Conservation (phyloP, 352 stramenopile genomes). For the Phytophthora sp. region DNA sequence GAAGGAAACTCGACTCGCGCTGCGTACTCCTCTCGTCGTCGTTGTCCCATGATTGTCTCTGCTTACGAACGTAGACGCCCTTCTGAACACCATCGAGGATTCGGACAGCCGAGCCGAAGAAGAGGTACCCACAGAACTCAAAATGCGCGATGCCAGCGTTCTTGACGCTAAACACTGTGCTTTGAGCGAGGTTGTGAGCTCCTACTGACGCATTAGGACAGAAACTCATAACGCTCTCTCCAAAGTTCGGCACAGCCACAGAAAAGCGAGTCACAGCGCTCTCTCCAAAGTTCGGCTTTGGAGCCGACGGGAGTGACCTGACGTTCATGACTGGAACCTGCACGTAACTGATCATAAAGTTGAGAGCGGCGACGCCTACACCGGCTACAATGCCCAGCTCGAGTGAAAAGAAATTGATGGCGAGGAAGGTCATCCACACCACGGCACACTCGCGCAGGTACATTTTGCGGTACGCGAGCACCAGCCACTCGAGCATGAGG, state of each 20-base stretch:
- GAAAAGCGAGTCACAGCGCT: slow-evolving; percentile 63
- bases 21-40: slow-evolving; percentile 24
- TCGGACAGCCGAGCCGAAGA: slow-evolving; percentile 79
- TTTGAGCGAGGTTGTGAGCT: slow-evolving; percentile 47
- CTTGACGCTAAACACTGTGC: slow-evolving; percentile 56
- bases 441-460: slow-evolving; percentile 91
- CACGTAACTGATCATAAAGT: slow-evolving; percentile 79
- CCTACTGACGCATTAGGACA: slow-evolving; percentile 33
- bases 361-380: slow-evolving; percentile 85
- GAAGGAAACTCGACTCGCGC: slow-evolving; percentile 40
- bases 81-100: slow-evolving; percentile 77
- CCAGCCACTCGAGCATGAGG: slow-evolving; percentile 97
- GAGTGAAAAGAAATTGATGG: slow-evolving; percentile 94
- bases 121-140: slow-evolving; percentile 81
- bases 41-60: background rate
- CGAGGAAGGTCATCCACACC: slow-evolving; percentile 91
- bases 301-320: slow-evolving; percentile 43
- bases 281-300: slow-evolving; percentile 40
- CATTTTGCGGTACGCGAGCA: slow-evolving; percentile 78
- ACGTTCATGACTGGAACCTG: slow-evolving; percentile 61
- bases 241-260: slow-evolving; percentile 47
- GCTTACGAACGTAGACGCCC: slow-evolving; percentile 60
- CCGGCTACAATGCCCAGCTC: slow-evolving; percentile 94
- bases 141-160: slow-evolving; percentile 68
- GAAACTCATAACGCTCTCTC: slow-evolving; percentile 25